Evolutionary conservation across 345 rosid species (phyloP).

Genomic region (Excoecaria cochinchinensis): DNA sequence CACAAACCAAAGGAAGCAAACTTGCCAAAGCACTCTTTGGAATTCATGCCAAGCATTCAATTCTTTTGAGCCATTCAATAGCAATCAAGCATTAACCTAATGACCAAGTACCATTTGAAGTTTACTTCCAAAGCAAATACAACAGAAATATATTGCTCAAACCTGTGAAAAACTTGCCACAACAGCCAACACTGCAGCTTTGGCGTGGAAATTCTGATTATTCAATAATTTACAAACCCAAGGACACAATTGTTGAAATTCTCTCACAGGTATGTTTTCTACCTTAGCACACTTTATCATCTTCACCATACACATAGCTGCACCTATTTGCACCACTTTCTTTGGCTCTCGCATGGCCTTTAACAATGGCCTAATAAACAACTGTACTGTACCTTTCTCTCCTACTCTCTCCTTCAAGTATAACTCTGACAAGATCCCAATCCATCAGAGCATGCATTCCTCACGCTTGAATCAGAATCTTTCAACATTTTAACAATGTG

Average conservation of each 20-base stretch:
- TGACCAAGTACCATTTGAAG: background rate
- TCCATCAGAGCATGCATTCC: conserved; percentile 16
- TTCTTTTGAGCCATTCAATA: background rate
- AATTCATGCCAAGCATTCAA: background rate
- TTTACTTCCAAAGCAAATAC: background rate
- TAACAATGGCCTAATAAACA: conserved; percentile 13
- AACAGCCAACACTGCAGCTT: conserved; percentile 11
- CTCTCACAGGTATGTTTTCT: background rate
- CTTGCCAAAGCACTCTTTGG: background rate
- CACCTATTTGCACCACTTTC: conserved; percentile 25
- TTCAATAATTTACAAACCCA: conserved; percentile 16
- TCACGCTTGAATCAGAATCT: conserved; percentile 26
- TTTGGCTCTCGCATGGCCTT: conserved; percentile 15
- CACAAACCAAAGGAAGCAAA: background rate
- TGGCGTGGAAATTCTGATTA: conserved; percentile 18
- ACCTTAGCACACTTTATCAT: conserved; percentile 13
- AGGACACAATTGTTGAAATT: conserved; percentile 20
- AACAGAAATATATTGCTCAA: background rate
- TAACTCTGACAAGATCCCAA: conserved; percentile 23
- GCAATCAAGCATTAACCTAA: conserved; percentile 4
- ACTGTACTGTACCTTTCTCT: background rate
- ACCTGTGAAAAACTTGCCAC: conserved; percentile 23
- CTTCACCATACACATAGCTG: conserved; percentile 21
- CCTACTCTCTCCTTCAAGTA: conserved; percentile 19
- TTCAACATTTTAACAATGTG: conserved; percentile 21